These are phyloP conservation scores for Solanum chaucha DNA, from an alignment of 257 asterid genomes.

Conservation along the genomic window DNA sequence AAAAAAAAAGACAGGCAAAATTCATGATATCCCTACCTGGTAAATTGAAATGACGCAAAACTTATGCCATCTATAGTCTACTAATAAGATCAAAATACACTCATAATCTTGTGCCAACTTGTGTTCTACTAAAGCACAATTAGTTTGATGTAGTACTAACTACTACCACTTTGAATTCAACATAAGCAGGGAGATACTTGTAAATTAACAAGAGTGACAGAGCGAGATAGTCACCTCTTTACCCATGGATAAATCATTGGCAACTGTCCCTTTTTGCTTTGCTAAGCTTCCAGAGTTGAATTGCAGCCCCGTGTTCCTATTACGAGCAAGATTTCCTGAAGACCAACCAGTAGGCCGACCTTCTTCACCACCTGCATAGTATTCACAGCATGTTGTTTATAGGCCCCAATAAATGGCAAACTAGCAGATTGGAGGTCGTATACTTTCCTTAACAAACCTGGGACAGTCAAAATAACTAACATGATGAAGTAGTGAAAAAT, in stretches of 20 bases:
- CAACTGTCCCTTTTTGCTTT: slow-evolving; percentile 45
- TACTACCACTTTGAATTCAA: neutral
- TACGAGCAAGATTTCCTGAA: slow-evolving; percentile 31
- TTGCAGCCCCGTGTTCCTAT: slow-evolving; percentile 28
- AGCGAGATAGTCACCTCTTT: slow-evolving; percentile 41
- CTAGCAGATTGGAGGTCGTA: neutral
- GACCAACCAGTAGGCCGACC: slow-evolving; percentile 40
- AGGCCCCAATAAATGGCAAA: neutral
- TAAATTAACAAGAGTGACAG: neutral
- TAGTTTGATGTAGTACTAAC: neutral
- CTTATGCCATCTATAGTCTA: neutral
- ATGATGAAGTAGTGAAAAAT: neutral
- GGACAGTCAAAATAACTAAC: neutral
- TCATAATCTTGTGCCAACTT: neutral
- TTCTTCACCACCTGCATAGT: slow-evolving; percentile 61
- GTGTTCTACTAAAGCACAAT: neutral
- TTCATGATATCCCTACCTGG: neutral
- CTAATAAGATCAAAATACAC: neutral
- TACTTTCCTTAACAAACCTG: neutral
- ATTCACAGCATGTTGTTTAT: neutral
- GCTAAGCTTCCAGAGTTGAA: slow-evolving; percentile 50
- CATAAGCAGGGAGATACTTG: neutral
- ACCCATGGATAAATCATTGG: slow-evolving; percentile 27
- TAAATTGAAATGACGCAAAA: neutral
- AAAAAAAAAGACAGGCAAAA: neutral